Percentiles rank a stretch among this genome's conserved stretches.
phyloP scores from a whole-genome alignment of 2,329 filamentous ascomycete species.

The Pseudocercospora eumusae region DNA sequence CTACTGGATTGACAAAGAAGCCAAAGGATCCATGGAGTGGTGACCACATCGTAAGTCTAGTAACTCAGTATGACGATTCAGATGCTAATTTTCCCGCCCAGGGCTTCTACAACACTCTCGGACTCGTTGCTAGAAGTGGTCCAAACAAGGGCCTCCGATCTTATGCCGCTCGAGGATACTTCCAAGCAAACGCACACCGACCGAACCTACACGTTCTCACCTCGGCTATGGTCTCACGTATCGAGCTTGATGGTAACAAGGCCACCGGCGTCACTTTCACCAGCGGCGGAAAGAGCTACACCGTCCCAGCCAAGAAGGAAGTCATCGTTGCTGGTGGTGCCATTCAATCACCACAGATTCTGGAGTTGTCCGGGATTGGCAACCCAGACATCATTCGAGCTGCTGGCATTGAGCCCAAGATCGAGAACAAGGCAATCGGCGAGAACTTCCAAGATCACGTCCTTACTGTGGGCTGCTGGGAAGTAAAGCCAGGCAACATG shows the following conservation, averaged over 20 bases:
- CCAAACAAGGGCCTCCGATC: slow-evolving; percentile 40
- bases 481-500: slow-evolving; percentile 34
- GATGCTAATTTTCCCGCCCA: neutral
- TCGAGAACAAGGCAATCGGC: slow-evolving; percentile 51
- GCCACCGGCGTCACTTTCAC: slow-evolving; percentile 49
- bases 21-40: slow-evolving; percentile 42
- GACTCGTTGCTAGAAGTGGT: slow-evolving; percentile 32
- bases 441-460: slow-evolving; percentile 55
- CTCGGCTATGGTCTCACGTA: slow-evolving; percentile 49
- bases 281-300: slow-evolving; percentile 41
- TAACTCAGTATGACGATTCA: no score
- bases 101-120: slow-evolving; percentile 39
- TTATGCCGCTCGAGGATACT: slow-evolving; percentile 40
- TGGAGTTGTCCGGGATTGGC: slow-evolving; percentile 65
- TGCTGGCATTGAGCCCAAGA: slow-evolving; percentile 45
- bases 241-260: slow-evolving; percentile 49
- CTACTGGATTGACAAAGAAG: slow-evolving; percentile 40
- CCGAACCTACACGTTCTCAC: slow-evolving; percentile 39
- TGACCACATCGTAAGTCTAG: slow-evolving; percentile 36
- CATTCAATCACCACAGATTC: slow-evolving; percentile 58
- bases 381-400: slow-evolving; percentile 45
- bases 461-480: slow-evolving; percentile 30
- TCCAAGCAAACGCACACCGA: slow-evolving; percentile 37
- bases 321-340: slow-evolving; percentile 62
- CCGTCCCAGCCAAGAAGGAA: slow-evolving; percentile 48